Evolutionary conservation across 2,329 filamentous ascomycete species (phyloP).

Genomic region (Aspergillus aculeatinus): DNA sequence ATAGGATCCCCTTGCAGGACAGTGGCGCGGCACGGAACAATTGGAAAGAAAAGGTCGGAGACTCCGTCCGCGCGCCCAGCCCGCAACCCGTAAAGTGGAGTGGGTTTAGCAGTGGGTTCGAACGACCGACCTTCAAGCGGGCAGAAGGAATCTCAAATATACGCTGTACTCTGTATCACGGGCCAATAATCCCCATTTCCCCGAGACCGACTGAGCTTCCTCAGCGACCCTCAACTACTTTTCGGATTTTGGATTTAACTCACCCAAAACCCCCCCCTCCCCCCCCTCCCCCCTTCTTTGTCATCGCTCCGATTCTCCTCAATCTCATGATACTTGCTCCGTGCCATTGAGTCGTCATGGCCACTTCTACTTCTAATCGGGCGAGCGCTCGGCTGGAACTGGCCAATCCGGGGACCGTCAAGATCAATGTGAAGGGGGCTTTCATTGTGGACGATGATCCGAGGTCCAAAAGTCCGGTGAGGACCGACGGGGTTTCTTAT

Average conservation of each 20-base stretch:
- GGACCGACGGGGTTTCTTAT: constrained; percentile 60
- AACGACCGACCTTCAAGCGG: neutral
- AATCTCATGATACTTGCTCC: constrained; percentile 1
- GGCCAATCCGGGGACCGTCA: constrained; percentile 66
- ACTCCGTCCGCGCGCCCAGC: neutral
- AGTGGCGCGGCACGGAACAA: neutral
- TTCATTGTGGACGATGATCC: constrained; percentile 88
- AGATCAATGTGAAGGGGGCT: constrained; percentile 94
- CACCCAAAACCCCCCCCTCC: neutral
- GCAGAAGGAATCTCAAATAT: neutral
- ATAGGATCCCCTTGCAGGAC: neutral
- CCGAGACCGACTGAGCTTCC: neutral
- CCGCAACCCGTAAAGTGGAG: neutral
- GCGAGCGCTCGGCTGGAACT: constrained; percentile 35
- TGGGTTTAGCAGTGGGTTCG: neutral
- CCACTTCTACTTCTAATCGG: constrained; percentile 28
- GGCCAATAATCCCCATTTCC: neutral
- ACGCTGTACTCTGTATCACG: neutral
- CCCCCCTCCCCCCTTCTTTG: constrained; percentile 14
- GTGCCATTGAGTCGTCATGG: constrained; percentile 28
- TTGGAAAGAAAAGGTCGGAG: neutral
- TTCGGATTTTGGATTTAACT: neutral
- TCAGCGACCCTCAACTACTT: neutral
- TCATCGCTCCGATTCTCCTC: constrained; percentile 21
- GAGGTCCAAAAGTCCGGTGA: constrained; percentile 50